A percentile compares a stretch with the other conserved stretches of the same genome.
Conservation (phyloP, 345 rosid species). For the Melaleuca alternifolia region DNA sequence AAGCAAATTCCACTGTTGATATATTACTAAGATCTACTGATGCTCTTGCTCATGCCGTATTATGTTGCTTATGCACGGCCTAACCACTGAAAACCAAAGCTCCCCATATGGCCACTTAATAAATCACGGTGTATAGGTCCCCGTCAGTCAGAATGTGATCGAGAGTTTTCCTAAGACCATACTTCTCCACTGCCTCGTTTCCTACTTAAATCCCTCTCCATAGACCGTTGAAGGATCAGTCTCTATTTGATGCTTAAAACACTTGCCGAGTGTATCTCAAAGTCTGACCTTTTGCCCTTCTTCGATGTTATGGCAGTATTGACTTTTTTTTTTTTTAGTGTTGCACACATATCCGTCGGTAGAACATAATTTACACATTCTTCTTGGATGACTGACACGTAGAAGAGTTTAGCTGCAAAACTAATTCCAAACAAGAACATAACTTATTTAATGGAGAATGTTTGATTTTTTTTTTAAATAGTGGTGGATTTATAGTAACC, state of each 20-base stretch:
- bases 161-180: conserved; percentile 61
- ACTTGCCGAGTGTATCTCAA: conserved; percentile 78
- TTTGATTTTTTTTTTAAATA: too few species aligned
- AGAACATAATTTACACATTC: too few species aligned
- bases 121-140: not conserved
- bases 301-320: conserved; percentile 35
- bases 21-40: not conserved
- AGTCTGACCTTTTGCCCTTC: conserved; percentile 70
- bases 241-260: conserved; percentile 80
- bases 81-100: not conserved
- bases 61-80: not conserved
- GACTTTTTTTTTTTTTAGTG: not conserved
- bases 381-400: too few species aligned
- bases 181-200: conserved; percentile 48
- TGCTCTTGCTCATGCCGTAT: not conserved
- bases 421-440: too few species aligned
- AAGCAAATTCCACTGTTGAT: not conserved
- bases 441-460: too few species aligned
- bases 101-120: not conserved
- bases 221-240: conserved; percentile 56
- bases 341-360: not conserved
- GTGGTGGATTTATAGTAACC: too few species aligned
- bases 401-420: too few species aligned
- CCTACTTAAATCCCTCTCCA: conserved; percentile 87
- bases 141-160: conserved; percentile 61